Conservation (phyloP, 306 rosid genomes). For the Quillaja saponaria region DNA sequence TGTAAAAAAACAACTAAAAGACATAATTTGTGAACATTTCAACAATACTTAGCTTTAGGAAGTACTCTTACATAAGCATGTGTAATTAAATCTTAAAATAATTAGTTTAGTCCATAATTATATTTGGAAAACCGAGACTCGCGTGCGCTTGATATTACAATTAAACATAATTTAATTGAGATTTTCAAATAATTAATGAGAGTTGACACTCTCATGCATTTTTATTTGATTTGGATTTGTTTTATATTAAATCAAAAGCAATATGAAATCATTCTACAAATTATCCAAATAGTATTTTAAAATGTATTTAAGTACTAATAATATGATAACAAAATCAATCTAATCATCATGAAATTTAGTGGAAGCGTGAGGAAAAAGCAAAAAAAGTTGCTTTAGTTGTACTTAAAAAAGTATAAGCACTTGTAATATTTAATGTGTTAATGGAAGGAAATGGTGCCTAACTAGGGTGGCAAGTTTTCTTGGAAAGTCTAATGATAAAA, state of each 20-base stretch:
- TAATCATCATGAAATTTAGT: constrained; percentile 58
- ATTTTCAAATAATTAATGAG: constrained; percentile 28
- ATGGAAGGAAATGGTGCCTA: constrained; percentile 30
- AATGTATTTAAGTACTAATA: constrained; percentile 25
- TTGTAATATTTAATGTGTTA: constrained; percentile 28
- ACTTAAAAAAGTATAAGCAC: constrained; percentile 41
- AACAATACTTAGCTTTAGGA: too few relatives aligned
- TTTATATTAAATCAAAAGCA: too few relatives aligned
- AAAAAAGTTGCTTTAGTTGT: constrained; percentile 45
- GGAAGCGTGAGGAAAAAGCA: constrained; percentile 37
- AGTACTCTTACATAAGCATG: too few relatives aligned
- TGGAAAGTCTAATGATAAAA: constrained; percentile 28
- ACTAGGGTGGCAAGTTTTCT: constrained; percentile 28
- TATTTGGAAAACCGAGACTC: constrained; percentile 46
- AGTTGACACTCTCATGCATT: constrained; percentile 55
- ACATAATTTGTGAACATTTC: too few relatives aligned
- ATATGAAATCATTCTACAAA: constrained; percentile 42
- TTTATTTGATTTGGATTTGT: constrained; percentile 36
- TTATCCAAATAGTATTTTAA: constrained; percentile 36
- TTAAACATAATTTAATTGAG: constrained; percentile 19
- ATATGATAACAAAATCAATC: constrained; percentile 38
- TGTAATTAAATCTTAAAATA: constrained; percentile 30
- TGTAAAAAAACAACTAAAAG: too few relatives aligned
- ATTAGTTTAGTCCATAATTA: constrained; percentile 46
- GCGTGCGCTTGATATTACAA: constrained; percentile 54